Evolutionary conservation across 169 alveolate species (phyloP), one percentile per base, ranked within the genome.

Genomic region (Cardiosporidium cionae): DNA sequence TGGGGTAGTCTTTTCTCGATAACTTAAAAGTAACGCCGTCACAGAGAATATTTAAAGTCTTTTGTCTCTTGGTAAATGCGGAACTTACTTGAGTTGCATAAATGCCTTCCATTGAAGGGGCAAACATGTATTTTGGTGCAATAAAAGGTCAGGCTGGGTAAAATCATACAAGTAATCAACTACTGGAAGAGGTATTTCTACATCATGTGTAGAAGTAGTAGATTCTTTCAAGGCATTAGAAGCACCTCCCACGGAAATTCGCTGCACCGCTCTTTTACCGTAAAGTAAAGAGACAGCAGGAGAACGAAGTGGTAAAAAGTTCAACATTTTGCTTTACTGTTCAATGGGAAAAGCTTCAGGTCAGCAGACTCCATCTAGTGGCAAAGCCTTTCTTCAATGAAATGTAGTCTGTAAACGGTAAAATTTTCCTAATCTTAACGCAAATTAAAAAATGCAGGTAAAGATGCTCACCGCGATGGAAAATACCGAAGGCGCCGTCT

Each of bases 231-330:
- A 44, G n/a, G 58, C 58, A 44, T 16, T n/a, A 16, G 16, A n/a
- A 16, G 58, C 16, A 16, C 58, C 58, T 52, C 89, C 86, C 58
- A 84, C 89, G 44, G 77, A 81, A 33, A 84, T 80, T 52, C 89
- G 72, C 83, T 84, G 89, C 58, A 80, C 27, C 23, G 89, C 80
- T 37, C 87, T 72, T 76, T 84, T 84, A 68, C 89, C 89, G 65
- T 52, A 80, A 37, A 84, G 89, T 83, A 84, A 52, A 28, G 77
- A 44, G 5, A 72, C 84, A 34, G 87, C 62, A 6, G 78, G 83
- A 33, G 65, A 37, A 67, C 79, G 72, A 37, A 72, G 78, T n/a
- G 88, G 88, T 29, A 83, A 66, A 7, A 83, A 81, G 70, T 83
- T 83, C 78, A 83, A 52, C 88, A 83, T 83, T 64, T 74, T 73